phyloP scores from a whole-genome alignment of 129 eudicot species.

The Flaveria sonorensis region DNA sequence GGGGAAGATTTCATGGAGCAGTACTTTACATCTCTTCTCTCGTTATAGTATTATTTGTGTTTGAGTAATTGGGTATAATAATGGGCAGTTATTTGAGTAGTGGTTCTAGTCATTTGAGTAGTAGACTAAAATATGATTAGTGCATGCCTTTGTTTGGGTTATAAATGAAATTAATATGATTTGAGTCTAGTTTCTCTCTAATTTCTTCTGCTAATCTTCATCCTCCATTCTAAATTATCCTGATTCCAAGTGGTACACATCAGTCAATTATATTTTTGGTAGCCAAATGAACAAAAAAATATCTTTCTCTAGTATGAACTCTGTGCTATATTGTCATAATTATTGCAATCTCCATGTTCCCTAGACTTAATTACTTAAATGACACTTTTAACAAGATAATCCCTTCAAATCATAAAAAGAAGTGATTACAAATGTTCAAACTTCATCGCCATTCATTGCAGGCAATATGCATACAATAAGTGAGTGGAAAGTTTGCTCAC shows the following conservation, averaged over 20 bases:
- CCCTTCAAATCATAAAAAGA: not conserved
- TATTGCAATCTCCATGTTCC: constrained; percentile 18
- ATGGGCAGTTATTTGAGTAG: no score
- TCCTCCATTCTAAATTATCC: no score
- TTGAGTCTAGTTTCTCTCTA: no score
- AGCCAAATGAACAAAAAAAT: constrained; percentile 11
- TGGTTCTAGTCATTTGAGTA: no score
- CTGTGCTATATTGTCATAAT: not conserved
- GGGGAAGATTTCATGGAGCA: no score
- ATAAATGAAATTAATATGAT: no score
- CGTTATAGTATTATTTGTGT: no score
- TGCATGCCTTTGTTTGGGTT: no score
- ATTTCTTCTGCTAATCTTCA: no score
- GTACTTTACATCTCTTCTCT: no score
- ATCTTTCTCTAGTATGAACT: constrained; percentile 4
- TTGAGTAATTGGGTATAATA: no score
- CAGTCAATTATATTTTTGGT: constrained; percentile 2
- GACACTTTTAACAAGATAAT: constrained; percentile 4
- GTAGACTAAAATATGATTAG: no score
- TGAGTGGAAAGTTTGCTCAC: constrained; percentile 41
- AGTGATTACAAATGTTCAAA: constrained; percentile 7
- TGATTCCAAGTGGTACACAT: not conserved
- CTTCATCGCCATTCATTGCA: constrained; percentile 3
- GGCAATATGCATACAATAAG: constrained; percentile 1
- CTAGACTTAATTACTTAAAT: not conserved